A percentile compares a stretch with the other conserved stretches of the same genome.
These are phyloP conservation scores for Protea cynaroides DNA, from an alignment of 164 flowering plant genomes.

Conservation along the genomic window DNA sequence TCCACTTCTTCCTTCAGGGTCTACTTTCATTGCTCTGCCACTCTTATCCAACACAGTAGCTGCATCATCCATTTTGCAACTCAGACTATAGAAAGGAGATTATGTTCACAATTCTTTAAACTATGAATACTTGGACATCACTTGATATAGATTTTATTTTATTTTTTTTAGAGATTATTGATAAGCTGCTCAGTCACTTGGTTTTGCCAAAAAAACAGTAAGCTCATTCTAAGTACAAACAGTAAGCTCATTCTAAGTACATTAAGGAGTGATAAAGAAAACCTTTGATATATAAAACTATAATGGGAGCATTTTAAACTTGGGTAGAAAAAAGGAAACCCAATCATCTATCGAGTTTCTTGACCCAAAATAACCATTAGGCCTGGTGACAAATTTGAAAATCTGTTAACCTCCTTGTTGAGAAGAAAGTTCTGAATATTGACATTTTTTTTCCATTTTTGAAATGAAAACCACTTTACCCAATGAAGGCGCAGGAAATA, in stretches of 20 bases:
- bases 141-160: too few relatives aligned
- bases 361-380: background rate
- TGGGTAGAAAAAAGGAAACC: background rate
- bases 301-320: background rate
- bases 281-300: background rate
- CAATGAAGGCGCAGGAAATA: background rate
- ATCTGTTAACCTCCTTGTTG: background rate
- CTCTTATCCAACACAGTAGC: conserved; percentile 47
- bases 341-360: background rate
- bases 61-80: conserved; percentile 29
- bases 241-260: background rate
- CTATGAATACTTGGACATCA: background rate
- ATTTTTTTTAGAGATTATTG: too few relatives aligned
- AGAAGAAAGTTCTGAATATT: background rate
- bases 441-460: background rate
- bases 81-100: conserved; percentile 15
- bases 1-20: conserved; percentile 54
- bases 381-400: background rate
- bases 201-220: background rate
- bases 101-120: background rate
- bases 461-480: background rate
- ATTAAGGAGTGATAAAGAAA: background rate
- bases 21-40: conserved; percentile 41
- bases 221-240: too few relatives aligned
- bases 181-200: background rate